Evolutionary conservation across 2,329 filamentous ascomycete genomes (phyloP), one percentile per base, ranked within the genome.

Genomic region (Zalaria sp.): DNA sequence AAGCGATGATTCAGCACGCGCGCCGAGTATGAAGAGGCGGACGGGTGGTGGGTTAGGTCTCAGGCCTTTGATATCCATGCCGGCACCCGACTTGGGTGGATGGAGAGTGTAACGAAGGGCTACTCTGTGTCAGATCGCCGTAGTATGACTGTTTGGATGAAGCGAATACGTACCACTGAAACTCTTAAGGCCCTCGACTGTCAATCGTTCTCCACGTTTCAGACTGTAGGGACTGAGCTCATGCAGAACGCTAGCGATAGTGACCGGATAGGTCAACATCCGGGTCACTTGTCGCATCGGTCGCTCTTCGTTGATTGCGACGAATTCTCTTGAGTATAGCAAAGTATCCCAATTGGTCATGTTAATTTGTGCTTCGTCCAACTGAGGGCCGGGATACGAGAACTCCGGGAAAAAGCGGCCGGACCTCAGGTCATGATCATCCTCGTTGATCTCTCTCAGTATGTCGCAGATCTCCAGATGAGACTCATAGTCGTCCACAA

Each of bases 321-420:
- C 75, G 54, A 91, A 96, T 53, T 93, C 82, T 54, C 91, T 74
- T 3, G 87, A 93, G 59, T 94, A 98, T 56, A 98, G 69, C 53
- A 93, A 85, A 0, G 91, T 96, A 61, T 98, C 91, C 91, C 91
- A 98, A 61, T 93, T 98, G 35, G 83, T 93, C 83, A 98, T 88
- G 63, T 98, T 98, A 50, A 95, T 77, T 50, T 91, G 72, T 29
- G 87, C 84, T 59, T 95, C 89, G 49, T 95, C 88, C 59, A 95
- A 79, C 65, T 95, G 88, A 42, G 80, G 72, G 9, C 82, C 84
- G 0, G 91, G 87, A 57, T 94, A 93, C 47, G 88, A 79, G 56
- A 93, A 96, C 61, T 98, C 93, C 9, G 83, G 81, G 62, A 98
- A 98, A 61, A 86, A 82, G 27, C 91, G 76, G 3, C 91, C 91